phyloP scores from a whole-genome alignment of 164 flowering plant genomes.

The Piper betle region DNA sequence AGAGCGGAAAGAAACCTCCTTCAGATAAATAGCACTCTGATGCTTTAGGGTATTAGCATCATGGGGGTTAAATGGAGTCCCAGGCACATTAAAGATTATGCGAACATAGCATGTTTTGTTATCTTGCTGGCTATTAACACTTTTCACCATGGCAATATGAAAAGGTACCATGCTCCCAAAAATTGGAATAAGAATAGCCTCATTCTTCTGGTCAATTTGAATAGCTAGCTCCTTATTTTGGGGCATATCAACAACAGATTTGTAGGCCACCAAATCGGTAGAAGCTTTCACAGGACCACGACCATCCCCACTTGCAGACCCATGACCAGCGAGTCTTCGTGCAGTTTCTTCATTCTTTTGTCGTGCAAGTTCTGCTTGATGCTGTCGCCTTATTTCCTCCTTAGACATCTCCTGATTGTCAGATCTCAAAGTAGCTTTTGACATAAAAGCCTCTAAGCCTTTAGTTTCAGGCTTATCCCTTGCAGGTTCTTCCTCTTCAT shows the following conservation, averaged over 20 bases:
- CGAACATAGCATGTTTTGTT: slow-evolving; percentile 51
- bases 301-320: slow-evolving; percentile 22
- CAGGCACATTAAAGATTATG: slow-evolving; percentile 72
- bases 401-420: slow-evolving; percentile 58
- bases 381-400: slow-evolving; percentile 68
- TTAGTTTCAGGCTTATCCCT: slow-evolving; percentile 21
- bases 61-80: slow-evolving; percentile 53
- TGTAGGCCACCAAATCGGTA: slow-evolving; percentile 52
- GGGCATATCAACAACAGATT: slow-evolving; percentile 51
- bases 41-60: slow-evolving; percentile 44
- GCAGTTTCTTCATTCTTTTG: slow-evolving; percentile 88
- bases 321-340: slow-evolving; percentile 61
- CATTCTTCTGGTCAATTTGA: slow-evolving; percentile 72
- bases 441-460: slow-evolving; percentile 14
- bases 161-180: slow-evolving; percentile 79
- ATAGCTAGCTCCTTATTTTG: slow-evolving; percentile 54
- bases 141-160: slow-evolving; percentile 61
- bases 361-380: slow-evolving; percentile 77
- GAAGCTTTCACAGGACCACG: slow-evolving; percentile 15
- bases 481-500: slow-evolving; percentile 32
- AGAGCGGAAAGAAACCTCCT: slow-evolving; percentile 77
- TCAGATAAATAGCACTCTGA: slow-evolving; percentile 55
- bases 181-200: slow-evolving; percentile 62
- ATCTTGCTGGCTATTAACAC: slow-evolving; percentile 52
- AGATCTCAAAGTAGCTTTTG: slow-evolving; percentile 61